Evolutionary conservation across 345 rosid genomes (phyloP).

Genomic region (Brassica incana): DNA sequence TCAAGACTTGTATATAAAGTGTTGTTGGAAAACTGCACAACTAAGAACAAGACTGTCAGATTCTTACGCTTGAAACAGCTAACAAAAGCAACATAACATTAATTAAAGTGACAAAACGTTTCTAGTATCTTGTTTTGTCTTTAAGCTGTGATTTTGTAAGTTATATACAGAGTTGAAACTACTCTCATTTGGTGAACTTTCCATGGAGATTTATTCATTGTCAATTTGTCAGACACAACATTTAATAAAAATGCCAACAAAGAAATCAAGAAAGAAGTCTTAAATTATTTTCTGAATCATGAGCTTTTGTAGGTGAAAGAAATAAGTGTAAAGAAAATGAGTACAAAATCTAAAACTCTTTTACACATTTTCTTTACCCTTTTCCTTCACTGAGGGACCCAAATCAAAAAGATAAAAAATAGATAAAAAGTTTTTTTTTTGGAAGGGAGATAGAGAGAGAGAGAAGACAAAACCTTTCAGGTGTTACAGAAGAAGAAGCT

Average conservation of each 20-base stretch:
- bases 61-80: slow-evolving; percentile 5
- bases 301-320: not conserved
- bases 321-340: not conserved
- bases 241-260: slow-evolving; percentile 11
- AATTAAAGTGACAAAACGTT: not conserved
- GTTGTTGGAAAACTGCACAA: slow-evolving; percentile 26
- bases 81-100: not conserved
- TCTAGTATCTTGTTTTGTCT: not conserved
- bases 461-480: slow-evolving; percentile 37
- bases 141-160: not conserved
- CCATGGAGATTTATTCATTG: not conserved
- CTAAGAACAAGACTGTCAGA: slow-evolving; percentile 17
- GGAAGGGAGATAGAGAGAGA: not conserved
- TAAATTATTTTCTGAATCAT: not conserved
- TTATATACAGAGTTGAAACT: not conserved
- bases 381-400: slow-evolving; percentile 31
- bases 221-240: not conserved
- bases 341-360: slow-evolving; percentile 13
- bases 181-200: slow-evolving; percentile 1
- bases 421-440: not conserved
- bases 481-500: slow-evolving; percentile 22
- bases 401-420: not conserved
- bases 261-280: not conserved
- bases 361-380: slow-evolving; percentile 16
- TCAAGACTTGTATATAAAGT: not conserved